Evolutionary conservation across 2,329 filamentous ascomycete species (phyloP), one percentile per base, ranked within the genome.

Genomic region (Diaporthe eres): DNA sequence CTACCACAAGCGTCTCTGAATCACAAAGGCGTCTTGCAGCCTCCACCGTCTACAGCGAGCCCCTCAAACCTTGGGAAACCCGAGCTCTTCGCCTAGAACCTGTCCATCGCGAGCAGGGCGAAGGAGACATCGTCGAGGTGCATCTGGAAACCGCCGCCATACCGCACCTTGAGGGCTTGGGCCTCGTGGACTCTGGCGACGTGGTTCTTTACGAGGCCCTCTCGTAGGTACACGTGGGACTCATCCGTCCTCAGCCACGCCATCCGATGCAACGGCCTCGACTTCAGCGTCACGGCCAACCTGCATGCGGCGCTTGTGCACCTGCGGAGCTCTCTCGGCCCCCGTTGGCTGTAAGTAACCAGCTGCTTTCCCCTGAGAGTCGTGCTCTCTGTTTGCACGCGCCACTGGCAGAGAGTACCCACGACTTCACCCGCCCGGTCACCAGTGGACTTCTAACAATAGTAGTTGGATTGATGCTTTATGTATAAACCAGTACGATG

Each of bases 231-330:
- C 31, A 58, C 55, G 2, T 58, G 28, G 55, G 55, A 58, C 55
- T 58, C 55, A 10, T 0, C 6, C 10, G 31, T 37, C 55, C 22
- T 58, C 17, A 58, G 55, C 28, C 55, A 58, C 9, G 12, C 28
- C 28, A 58, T 58, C 55, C 55, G 28, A 12, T 58, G 55, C 28
- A 58, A 58, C 8, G 28, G 28, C 28, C 15, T 34, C 55, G 55
- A 58, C 2, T 58, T 58, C 28, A 58, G 55, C 31, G 28, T 58
- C 31, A 58, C 55, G 19, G 55, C 55, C 55, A 58, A 37, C 5
- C 31, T 58, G 55, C 55, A 58, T 58, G 55, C 55, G 55, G 55
- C 55, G 17, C 55, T 58, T 17, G 55, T 58, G 55, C 55, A 58
- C 17, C 28, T 58, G 55, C 51, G 51, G 5, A 55, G 13, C 51